These are phyloP conservation scores for Pyricularia pennisetigena DNA, from an alignment of 2,329 filamentous ascomycete genomes.

Conservation along the genomic window DNA sequence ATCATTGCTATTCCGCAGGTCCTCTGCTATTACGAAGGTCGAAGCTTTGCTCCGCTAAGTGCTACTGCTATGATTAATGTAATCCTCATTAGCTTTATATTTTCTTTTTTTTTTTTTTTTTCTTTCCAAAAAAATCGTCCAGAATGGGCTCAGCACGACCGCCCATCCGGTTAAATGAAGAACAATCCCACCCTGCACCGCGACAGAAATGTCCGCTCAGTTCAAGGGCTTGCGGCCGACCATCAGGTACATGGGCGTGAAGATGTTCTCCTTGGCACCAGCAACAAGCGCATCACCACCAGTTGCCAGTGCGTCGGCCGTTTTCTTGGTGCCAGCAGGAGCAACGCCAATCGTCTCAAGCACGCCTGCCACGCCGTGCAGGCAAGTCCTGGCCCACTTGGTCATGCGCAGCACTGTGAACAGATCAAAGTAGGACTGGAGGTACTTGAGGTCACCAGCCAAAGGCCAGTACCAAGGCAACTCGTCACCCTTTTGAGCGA, in stretches of 20 bases:
- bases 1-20: background rate
- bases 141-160: background rate
- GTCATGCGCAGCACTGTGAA: conserved; percentile 86
- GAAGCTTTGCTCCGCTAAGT: background rate
- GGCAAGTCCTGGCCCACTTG: conserved; percentile 62
- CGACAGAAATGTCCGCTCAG: conserved; percentile 12
- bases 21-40: background rate
- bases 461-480: conserved; percentile 94
- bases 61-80: background rate
- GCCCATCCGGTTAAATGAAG: background rate
- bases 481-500: conserved; percentile 65
- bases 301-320: conserved; percentile 76
- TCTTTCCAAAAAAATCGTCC: background rate
- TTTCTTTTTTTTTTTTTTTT: too few species aligned
- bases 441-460: conserved; percentile 74
- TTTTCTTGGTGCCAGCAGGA: conserved; percentile 82
- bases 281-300: conserved; percentile 81
- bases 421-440: conserved; percentile 69
- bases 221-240: conserved; percentile 70
- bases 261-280: conserved; percentile 81
- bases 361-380: conserved; percentile 67
- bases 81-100: background rate
- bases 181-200: background rate
- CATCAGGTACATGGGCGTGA: conserved; percentile 98
- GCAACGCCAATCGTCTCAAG: conserved; percentile 69